Conservation (phyloP, 805 yeast species). For the Candida argentea region DNA sequence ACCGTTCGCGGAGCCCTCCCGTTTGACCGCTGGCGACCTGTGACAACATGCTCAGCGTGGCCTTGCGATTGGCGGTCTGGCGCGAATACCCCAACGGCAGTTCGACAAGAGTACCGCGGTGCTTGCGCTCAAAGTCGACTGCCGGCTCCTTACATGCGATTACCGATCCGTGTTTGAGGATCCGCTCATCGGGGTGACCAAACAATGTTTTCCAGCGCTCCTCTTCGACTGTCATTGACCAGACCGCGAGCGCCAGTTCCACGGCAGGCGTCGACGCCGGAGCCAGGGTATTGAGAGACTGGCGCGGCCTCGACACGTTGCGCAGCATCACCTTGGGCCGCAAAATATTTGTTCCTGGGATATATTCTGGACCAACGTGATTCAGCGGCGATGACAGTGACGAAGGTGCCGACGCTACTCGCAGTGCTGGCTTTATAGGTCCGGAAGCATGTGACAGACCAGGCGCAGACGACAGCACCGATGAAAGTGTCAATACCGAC, state of each 20-base stretch:
- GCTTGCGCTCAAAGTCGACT: slow-evolving; percentile 44
- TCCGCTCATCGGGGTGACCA: slow-evolving; percentile 47
- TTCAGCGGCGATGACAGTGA: not conserved
- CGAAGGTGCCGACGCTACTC: too few relatives aligned
- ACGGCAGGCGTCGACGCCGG: too few relatives aligned
- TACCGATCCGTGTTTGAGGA: slow-evolving; percentile 47
- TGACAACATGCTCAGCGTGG: slow-evolving; percentile 21
- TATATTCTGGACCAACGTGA: slow-evolving; percentile 27
- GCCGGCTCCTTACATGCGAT: slow-evolving; percentile 32
- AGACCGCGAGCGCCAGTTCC: slow-evolving; percentile 27
- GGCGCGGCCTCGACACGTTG: too few relatives aligned
- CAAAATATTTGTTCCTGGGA: slow-evolving; percentile 51
- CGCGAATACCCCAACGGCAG: slow-evolving; percentile 40
- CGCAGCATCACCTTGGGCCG: too few relatives aligned
- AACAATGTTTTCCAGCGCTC: slow-evolving; percentile 49
- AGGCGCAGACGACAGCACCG: too few relatives aligned
- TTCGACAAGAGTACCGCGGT: slow-evolving; percentile 47
- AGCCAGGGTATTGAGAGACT: too few relatives aligned
- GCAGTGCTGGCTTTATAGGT: too few relatives aligned
- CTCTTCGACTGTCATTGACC: slow-evolving; percentile 45
- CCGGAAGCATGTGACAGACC: too few relatives aligned
- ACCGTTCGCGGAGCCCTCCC: not conserved
- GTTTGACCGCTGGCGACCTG: slow-evolving; percentile 27
- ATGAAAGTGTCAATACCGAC: too few relatives aligned
- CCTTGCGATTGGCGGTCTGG: slow-evolving; percentile 8